A percentile compares a stretch with the other conserved stretches of the same genome.
Evolutionary conservation across 2,329 filamentous ascomycete genomes (phyloP).

Genomic region (Phoma sp.): DNA sequence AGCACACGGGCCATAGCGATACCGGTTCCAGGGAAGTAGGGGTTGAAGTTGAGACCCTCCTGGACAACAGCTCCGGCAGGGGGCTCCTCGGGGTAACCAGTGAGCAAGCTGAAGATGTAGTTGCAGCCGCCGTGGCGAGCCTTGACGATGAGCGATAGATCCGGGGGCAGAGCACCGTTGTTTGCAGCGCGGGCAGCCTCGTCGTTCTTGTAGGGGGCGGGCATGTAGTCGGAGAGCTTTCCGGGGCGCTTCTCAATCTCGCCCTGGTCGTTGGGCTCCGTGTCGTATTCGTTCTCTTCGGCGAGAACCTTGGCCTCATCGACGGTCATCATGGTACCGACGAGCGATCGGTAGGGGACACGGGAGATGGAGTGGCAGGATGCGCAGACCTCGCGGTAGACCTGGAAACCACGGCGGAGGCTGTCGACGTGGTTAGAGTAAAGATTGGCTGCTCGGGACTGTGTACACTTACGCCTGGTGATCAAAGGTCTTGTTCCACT

Average conservation of each 20-base stretch:
- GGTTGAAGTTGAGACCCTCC: slow-evolving; percentile 98
- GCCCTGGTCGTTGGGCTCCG: slow-evolving; percentile 96
- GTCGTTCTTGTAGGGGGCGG: slow-evolving; percentile 96
- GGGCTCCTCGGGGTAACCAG: slow-evolving; percentile 95
- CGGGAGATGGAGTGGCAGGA: slow-evolving; percentile 96
- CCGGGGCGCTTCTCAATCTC: slow-evolving; percentile 98
- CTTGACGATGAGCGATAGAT: slow-evolving; percentile 98
- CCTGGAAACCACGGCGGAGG: slow-evolving; percentile 98
- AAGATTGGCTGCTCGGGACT: not conserved
- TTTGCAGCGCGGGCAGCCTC: slow-evolving; percentile 97
- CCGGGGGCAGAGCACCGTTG: slow-evolving; percentile 95
- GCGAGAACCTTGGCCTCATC: slow-evolving; percentile 97
- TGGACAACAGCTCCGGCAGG: slow-evolving; percentile 86
- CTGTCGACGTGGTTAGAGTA: slow-evolving; percentile 53
- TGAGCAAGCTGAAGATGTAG: slow-evolving; percentile 97
- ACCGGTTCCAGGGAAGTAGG: slow-evolving; percentile 98
- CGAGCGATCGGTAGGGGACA: slow-evolving; percentile 90
- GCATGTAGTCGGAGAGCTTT: slow-evolving; percentile 98
- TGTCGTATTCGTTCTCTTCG: slow-evolving; percentile 98
- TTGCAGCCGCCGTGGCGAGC: slow-evolving; percentile 96
- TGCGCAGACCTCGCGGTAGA: slow-evolving; percentile 97
- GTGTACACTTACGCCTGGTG: slow-evolving; percentile 81
- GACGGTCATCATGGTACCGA: slow-evolving; percentile 91
- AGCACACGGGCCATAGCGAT: slow-evolving; percentile 99
- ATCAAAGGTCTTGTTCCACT: slow-evolving; percentile 95